Conservation (phyloP, 495 filamentous ascomycete species). For the Penicillium silybi region DNA sequence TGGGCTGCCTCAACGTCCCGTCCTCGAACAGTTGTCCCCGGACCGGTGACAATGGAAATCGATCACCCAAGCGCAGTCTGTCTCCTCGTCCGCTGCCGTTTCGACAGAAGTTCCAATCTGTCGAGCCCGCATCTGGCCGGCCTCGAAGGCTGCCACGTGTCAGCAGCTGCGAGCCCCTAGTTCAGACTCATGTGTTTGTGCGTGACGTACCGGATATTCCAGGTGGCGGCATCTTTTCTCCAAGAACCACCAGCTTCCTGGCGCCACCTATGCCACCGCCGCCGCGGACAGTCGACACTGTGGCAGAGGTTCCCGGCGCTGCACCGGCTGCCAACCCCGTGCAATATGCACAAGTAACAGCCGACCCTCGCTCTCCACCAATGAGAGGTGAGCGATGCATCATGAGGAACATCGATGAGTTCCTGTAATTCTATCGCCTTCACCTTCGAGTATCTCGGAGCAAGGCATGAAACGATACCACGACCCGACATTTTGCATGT, state of each 20-base stretch:
- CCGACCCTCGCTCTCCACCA: constrained; percentile 49
- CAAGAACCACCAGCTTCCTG: constrained; percentile 46
- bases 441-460: constrained; percentile 4
- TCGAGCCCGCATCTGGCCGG: constrained; percentile 20
- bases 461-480: constrained; percentile 32
- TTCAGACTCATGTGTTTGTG: constrained; percentile 34
- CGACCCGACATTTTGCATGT: constrained; percentile 28
- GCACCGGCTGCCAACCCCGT: constrained; percentile 13
- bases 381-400: constrained; percentile 44
- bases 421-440: constrained; percentile 35
- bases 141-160: constrained; percentile 18
- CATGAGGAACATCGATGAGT: constrained; percentile 53
- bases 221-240: constrained; percentile 44
- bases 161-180: constrained; percentile 27
- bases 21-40: constrained; percentile 26
- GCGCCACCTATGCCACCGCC: constrained; percentile 31
- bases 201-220: constrained; percentile 34
- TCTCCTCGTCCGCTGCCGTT: constrained; percentile 43
- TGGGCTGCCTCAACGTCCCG: constrained; percentile 27
- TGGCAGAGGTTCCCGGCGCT: constrained; percentile 19
- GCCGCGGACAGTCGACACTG: constrained; percentile 31
- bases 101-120: constrained; percentile 36
- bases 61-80: constrained; percentile 37
- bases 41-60: constrained; percentile 27
- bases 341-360: constrained; percentile 28